A percentile compares a stretch with the other conserved stretches of the same genome.
These are phyloP conservation scores for Geotrichum reessii DNA, from an alignment of 1,139 yeast species.

Conservation along the genomic window DNA sequence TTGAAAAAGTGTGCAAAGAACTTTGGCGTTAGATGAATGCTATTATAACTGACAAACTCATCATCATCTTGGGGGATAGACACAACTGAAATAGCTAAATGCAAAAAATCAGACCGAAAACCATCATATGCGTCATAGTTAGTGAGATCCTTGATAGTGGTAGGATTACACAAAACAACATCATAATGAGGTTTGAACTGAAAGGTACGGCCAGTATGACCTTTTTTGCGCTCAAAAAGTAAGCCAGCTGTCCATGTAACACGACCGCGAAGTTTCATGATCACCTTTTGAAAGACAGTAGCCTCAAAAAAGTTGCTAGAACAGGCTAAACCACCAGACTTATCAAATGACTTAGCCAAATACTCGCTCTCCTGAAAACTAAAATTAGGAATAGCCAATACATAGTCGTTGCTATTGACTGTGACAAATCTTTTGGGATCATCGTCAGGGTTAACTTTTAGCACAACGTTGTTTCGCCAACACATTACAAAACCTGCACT, in stretches of 20 bases:
- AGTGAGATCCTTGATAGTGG: constrained; percentile 43
- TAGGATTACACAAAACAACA: constrained; percentile 58
- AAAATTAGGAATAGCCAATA: constrained; percentile 58
- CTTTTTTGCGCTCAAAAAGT: constrained; percentile 42
- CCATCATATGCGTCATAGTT: constrained; percentile 71
- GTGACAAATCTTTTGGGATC: constrained; percentile 58
- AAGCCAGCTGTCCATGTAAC: constrained; percentile 50
- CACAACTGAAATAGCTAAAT: constrained; percentile 64
- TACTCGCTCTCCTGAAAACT: constrained; percentile 34
- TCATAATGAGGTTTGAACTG: constrained; percentile 67
- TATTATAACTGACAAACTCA: constrained; percentile 44
- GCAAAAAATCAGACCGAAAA: constrained; percentile 73
- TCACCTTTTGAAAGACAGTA: constrained; percentile 39
- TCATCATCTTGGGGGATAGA: constrained; percentile 39
- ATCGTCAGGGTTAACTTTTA: constrained; percentile 57
- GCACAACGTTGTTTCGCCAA: constrained; percentile 62
- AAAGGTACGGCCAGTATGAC: constrained; percentile 41
- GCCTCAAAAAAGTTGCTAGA: constrained; percentile 27
- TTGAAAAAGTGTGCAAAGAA: constrained; percentile 60
- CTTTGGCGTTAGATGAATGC: constrained; percentile 70
- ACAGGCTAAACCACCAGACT: constrained; percentile 23
- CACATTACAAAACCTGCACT: constrained; percentile 77
- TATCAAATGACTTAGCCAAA: constrained; percentile 22
- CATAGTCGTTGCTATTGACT: constrained; percentile 59
- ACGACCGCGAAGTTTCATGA: constrained; percentile 49